phyloP scores from a whole-genome alignment of 2,329 filamentous ascomycete genomes.

The Chaetomiaceae sp. region DNA sequence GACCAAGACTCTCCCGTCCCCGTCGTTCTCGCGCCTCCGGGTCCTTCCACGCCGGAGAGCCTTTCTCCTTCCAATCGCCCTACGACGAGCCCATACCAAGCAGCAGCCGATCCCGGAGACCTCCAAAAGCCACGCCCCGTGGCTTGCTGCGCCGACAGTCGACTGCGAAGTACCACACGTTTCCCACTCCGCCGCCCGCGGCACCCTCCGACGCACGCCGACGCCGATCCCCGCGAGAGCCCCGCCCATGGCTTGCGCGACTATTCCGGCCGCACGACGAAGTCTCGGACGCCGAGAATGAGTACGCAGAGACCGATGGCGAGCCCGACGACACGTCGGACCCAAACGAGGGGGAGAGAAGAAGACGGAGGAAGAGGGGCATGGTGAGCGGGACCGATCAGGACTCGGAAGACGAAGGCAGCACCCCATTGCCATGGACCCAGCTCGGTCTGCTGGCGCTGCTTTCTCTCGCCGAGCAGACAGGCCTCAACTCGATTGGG shows the following conservation, averaged over 20 bases:
- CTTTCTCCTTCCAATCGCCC: constrained; percentile 38
- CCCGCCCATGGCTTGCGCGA: constrained; percentile 32
- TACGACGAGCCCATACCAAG: constrained; percentile 23
- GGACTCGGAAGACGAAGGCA: constrained; percentile 27
- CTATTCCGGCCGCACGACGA: constrained; percentile 28
- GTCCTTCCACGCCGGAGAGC: constrained; percentile 50
- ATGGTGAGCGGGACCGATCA: background rate
- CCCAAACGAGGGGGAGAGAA: background rate
- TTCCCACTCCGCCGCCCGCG: constrained; percentile 69
- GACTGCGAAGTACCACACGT: constrained; percentile 70
- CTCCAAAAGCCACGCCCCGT: constrained; percentile 15
- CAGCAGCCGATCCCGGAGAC: constrained; percentile 18
- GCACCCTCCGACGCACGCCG: constrained; percentile 47
- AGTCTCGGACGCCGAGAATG: background rate
- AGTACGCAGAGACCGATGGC: constrained; percentile 22
- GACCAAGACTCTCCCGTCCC: constrained; percentile 15
- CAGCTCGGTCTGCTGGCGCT: constrained; percentile 83
- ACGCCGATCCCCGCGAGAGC: constrained; percentile 13
- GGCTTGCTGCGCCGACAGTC: constrained; percentile 36
- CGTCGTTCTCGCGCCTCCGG: constrained; percentile 36
- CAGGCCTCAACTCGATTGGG: constrained; percentile 91
- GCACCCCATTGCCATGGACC: constrained; percentile 71
- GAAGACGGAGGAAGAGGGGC: background rate
- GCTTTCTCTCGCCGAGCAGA: constrained; percentile 90
- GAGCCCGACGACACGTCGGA: background rate